phyloP scores from a whole-genome alignment of 2,329 filamentous ascomycete genomes.

The Colletotrichum somersetense region DNA sequence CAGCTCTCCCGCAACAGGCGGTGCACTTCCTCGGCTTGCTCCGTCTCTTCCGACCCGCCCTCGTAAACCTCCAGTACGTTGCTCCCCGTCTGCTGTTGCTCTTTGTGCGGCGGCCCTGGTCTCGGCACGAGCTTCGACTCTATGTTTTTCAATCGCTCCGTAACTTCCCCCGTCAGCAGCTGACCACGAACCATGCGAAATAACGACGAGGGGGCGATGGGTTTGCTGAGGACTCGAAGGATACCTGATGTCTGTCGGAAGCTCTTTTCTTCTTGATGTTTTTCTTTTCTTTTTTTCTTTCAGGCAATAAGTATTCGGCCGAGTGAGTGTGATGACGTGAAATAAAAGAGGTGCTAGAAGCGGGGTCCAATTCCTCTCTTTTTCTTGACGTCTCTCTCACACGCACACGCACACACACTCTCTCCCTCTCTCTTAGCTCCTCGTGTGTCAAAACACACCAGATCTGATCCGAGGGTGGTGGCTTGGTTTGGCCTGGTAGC shows the following conservation, averaged over 20 bases:
- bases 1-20: slow-evolving; percentile 48
- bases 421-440: background rate
- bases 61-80: background rate
- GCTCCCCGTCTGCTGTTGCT: background rate
- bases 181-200: slow-evolving; percentile 15
- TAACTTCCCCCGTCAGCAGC: slow-evolving; percentile 6
- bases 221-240: background rate
- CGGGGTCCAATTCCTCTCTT: background rate
- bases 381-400: background rate
- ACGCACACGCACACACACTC: too few relatives aligned
- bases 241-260: background rate
- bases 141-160: slow-evolving; percentile 17
- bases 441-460: background rate
- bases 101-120: background rate
- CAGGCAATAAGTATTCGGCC: background rate
- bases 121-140: slow-evolving; percentile 5
- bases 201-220: background rate
- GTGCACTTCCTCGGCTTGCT: slow-evolving; percentile 17
- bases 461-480: background rate
- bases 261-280: background rate
- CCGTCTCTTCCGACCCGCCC: background rate
- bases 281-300: background rate
- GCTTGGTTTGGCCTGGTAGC: background rate
- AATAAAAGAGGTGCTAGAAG: background rate
- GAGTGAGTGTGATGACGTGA: background rate